A percentile compares a stretch with the other conserved stretches of the same genome.
Conservation (phyloP, 1,284 basidiomycete species). For the Psilocybe mexicana region DNA sequence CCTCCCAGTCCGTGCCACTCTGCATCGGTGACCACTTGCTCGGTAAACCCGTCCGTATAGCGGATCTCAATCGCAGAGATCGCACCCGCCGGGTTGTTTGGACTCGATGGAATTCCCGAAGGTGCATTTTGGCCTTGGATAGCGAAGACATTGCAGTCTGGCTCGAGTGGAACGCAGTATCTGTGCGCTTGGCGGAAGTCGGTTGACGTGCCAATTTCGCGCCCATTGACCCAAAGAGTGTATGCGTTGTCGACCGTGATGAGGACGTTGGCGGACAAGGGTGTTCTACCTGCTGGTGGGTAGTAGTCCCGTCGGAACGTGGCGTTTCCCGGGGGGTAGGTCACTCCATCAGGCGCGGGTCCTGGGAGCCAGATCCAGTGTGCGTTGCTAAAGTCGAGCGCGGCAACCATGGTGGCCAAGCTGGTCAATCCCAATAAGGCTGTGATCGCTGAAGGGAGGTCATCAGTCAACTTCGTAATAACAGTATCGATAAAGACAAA, state of each 20-base stretch:
- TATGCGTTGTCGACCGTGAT: conserved; percentile 28
- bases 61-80: conserved; percentile 27
- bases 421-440: neutral
- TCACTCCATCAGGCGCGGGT: neutral
- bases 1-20: conserved; percentile 25
- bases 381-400: conserved; percentile 14
- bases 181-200: conserved; percentile 17
- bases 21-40: conserved; percentile 28
- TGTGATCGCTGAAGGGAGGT: neutral
- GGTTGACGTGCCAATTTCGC: conserved; percentile 20
- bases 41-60: conserved; percentile 28
- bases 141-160: conserved; percentile 29
- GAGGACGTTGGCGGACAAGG: conserved; percentile 25
- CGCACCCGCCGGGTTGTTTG: conserved; percentile 22
- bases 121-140: conserved; percentile 19
- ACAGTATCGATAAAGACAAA: too few species aligned
- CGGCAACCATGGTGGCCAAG: neutral
- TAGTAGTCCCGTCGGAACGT: conserved; percentile 28
- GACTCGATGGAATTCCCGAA: conserved; percentile 7
- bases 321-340: conserved; percentile 12
- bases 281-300: conserved; percentile 20
- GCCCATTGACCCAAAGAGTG: conserved; percentile 30
- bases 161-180: conserved; percentile 26
- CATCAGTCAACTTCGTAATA: too few species aligned
- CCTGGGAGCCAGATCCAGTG: conserved; percentile 21